A percentile compares a stretch with the other conserved stretches of the same genome.
phyloP scores from a whole-genome alignment of 2,329 filamentous ascomycete genomes.

The Mycosphaerelloides madeirae region DNA sequence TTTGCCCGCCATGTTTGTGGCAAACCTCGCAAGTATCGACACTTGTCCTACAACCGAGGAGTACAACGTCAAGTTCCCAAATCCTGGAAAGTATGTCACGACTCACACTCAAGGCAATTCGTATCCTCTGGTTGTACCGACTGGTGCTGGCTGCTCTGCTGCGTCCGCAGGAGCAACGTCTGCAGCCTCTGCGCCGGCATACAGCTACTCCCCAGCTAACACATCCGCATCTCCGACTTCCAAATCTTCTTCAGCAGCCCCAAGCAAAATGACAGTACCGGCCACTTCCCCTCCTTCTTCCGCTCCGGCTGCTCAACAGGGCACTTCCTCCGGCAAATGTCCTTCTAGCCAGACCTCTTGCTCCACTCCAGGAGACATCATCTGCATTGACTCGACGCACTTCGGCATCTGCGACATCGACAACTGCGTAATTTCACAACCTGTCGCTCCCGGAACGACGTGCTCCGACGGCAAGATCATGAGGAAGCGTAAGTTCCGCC shows the following conservation, averaged over 20 bases:
- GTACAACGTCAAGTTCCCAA: slow-evolving; percentile 61
- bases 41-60: slow-evolving; percentile 52
- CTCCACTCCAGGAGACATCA: slow-evolving; percentile 37
- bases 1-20: slow-evolving; percentile 71
- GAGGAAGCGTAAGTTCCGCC: slow-evolving; percentile 3
- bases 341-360: slow-evolving; percentile 31
- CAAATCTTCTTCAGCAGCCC: slow-evolving; percentile 1
- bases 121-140: slow-evolving; percentile 22
- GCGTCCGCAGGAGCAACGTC: slow-evolving; percentile 5
- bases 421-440: slow-evolving; percentile 38
- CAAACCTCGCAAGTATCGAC: slow-evolving; percentile 56
- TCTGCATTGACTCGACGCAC: slow-evolving; percentile 40
- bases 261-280: slow-evolving; percentile 2
- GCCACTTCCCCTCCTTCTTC: slow-evolving; percentile 2
- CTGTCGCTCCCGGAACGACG: slow-evolving; percentile 39
- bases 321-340: slow-evolving; percentile 15
- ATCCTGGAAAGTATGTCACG: slow-evolving; percentile 59
- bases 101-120: slow-evolving; percentile 25
- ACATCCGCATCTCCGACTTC: slow-evolving; percentile 4
- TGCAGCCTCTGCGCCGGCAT: slow-evolving; percentile 4
- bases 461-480: slow-evolving; percentile 37
- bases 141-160: slow-evolving; percentile 17
- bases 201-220: slow-evolving; percentile 4
- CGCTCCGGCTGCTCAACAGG: slow-evolving; percentile 1
- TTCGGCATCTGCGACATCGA: slow-evolving; percentile 44